These are phyloP conservation scores for Colletotrichum kahawae DNA, from an alignment of 2,329 filamentous ascomycete species.

Conservation along the genomic window DNA sequence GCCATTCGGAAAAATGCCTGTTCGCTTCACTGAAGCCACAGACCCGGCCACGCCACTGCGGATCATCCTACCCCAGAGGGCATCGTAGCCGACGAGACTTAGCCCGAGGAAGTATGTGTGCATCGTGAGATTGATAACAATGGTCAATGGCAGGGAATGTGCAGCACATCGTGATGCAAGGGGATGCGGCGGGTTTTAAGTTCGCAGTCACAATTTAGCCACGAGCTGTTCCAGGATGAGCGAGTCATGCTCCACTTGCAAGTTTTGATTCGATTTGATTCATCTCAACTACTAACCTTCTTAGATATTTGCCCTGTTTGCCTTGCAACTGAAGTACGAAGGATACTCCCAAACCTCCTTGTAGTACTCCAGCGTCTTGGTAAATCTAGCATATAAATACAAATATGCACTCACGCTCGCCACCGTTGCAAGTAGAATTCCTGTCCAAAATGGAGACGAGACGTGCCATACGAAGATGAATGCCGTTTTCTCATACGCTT, in stretches of 20 bases:
- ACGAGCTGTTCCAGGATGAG: not conserved
- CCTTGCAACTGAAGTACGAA: not conserved
- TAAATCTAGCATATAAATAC: not conserved
- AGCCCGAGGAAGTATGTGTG: constrained; percentile 4
- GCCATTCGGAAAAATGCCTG: not conserved
- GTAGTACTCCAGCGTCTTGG: not conserved
- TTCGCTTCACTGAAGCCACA: not conserved
- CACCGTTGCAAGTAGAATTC: not conserved
- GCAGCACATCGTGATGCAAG: not conserved
- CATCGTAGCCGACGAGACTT: not conserved
- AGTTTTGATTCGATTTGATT: not conserved
- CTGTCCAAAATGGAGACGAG: not conserved
- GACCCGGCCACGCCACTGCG: not conserved
- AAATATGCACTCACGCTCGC: not conserved
- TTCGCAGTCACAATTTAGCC: not conserved
- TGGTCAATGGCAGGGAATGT: not conserved
- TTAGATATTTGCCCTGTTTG: not conserved
- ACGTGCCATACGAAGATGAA: not conserved
- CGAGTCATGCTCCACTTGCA: not conserved
- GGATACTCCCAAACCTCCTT: constrained; percentile 7
- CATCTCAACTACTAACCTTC: not conserved
- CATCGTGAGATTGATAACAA: not conserved
- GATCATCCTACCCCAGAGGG: constrained; percentile 1
- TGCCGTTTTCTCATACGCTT: not conserved
- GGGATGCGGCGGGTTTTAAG: not conserved